Evolutionary conservation across 129 eudicot genomes (phyloP).

Genomic region (Escallonia rubra): DNA sequence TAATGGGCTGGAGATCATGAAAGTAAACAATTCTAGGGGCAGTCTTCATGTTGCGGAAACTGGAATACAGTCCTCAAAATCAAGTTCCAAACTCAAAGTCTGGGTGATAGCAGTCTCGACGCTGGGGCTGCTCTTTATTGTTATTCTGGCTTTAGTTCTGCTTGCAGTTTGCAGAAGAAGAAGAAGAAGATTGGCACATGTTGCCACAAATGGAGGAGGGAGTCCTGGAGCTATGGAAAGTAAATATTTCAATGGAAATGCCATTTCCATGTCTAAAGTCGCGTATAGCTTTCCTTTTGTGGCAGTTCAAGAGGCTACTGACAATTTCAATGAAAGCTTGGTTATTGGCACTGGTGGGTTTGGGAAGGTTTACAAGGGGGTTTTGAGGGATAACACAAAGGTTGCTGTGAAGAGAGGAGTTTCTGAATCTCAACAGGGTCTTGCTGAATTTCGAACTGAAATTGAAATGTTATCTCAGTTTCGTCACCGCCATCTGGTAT

Average conservation of each 20-base stretch:
- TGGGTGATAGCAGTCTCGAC: constrained; percentile 29
- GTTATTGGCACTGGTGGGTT: constrained; percentile 71
- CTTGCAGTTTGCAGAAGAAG: constrained; percentile 33
- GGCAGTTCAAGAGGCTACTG: constrained; percentile 61
- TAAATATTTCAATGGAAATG: constrained; percentile 14
- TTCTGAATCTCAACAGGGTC: constrained; percentile 55
- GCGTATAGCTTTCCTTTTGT: constrained; percentile 54
- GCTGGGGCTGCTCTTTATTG: constrained; percentile 26
- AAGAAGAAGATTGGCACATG: constrained; percentile 6
- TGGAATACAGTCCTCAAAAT: constrained; percentile 12
- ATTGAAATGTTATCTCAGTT: constrained; percentile 72
- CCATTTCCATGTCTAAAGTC: constrained; percentile 41
- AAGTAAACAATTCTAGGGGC: constrained; percentile 46
- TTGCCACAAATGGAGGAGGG: constrained; percentile 8
- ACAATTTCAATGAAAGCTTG: constrained; percentile 42
- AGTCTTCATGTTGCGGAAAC: constrained; percentile 31
- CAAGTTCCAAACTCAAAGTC: constrained; percentile 28
- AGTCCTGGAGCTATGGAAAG: background rate
- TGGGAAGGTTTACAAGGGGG: constrained; percentile 69
- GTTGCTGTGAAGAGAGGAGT: constrained; percentile 70
- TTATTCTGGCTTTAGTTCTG: constrained; percentile 27
- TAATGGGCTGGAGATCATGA: constrained; percentile 76
- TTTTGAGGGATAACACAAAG: constrained; percentile 40
- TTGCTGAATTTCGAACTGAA: constrained; percentile 60
- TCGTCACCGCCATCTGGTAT: constrained; percentile 77